A percentile compares a stretch with the other conserved stretches of the same genome.
phyloP scores from a whole-genome alignment of 352 stramenopile species.

The Pythium pyrilobum region DNA sequence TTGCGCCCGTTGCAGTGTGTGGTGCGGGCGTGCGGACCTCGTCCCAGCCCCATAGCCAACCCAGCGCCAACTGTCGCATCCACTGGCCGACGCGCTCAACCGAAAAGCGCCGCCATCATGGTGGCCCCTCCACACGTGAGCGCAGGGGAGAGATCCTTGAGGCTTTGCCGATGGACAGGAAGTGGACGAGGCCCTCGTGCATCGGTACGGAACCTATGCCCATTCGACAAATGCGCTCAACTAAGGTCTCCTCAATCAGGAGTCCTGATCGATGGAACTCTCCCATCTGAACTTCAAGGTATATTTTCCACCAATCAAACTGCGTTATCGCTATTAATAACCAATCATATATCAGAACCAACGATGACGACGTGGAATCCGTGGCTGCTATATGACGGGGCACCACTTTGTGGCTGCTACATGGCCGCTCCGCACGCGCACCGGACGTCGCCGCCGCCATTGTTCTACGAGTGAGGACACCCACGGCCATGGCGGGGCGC shows the following conservation, averaged over 20 bases:
- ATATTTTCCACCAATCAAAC: slow-evolving; percentile 17
- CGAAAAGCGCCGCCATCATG: neutral
- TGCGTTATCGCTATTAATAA: neutral
- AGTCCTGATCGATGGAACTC: neutral
- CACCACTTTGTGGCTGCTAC: no score
- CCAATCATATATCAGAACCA: neutral
- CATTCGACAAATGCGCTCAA: no score
- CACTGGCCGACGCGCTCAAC: neutral
- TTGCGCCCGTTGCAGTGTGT: no score
- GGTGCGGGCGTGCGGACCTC: neutral
- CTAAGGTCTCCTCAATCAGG: neutral
- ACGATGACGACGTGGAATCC: neutral
- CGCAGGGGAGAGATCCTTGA: no score
- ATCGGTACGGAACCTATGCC: no score
- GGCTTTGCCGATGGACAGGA: no score
- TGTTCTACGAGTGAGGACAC: neutral
- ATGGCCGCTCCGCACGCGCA: no score
- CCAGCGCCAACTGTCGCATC: neutral
- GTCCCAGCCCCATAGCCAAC: neutral
- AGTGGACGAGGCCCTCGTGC: no score
- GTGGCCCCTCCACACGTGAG: neutral
- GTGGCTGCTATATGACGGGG: neutral
- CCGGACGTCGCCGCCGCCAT: neutral
- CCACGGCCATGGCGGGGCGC: neutral
- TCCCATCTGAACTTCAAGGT: slow-evolving; percentile 6